Evolutionary conservation across 2,329 filamentous ascomycete genomes (phyloP).

Genomic region (Colletotrichum caudatum): DNA sequence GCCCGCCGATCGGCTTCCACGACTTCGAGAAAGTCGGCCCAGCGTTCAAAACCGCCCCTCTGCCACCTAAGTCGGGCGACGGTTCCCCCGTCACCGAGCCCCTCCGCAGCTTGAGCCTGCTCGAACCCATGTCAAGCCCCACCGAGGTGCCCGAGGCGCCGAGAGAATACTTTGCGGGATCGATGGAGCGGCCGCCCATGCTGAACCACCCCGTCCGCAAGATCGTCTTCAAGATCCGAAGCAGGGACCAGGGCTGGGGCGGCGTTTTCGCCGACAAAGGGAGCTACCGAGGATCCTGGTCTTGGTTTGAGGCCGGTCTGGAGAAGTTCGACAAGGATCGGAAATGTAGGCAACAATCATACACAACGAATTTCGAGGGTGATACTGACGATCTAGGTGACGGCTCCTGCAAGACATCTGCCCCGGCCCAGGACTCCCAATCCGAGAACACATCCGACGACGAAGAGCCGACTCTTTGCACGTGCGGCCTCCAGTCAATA

Average conservation of each 20-base stretch:
- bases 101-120: conserved; percentile 19
- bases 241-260: conserved; percentile 71
- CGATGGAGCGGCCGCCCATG: conserved; percentile 45
- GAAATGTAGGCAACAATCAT: conserved; percentile 42
- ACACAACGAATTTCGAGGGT: rapidly evolving
- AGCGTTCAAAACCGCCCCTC: conserved; percentile 33
- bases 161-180: conserved; percentile 49
- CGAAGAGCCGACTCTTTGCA: conserved; percentile 44
- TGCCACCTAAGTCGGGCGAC: conserved; percentile 23
- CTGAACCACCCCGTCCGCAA: conserved; percentile 67
- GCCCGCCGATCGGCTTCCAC: conserved; percentile 52
- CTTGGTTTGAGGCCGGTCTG: conserved; percentile 74
- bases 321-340: conserved; percentile 63
- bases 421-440: not conserved
- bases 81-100: conserved; percentile 27
- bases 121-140: conserved; percentile 13
- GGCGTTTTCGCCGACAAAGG: conserved; percentile 48
- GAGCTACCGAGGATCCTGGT: conserved; percentile 63
- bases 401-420: conserved; percentile 23
- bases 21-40: conserved; percentile 31
- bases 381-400: conserved; percentile 17
- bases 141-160: conserved; percentile 22
- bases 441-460: not conserved
- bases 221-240: conserved; percentile 69
- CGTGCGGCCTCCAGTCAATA: conserved; percentile 54